phyloP scores from a whole-genome alignment of 768 basidiomycete species.

The Boletus tomentosulus region DNA sequence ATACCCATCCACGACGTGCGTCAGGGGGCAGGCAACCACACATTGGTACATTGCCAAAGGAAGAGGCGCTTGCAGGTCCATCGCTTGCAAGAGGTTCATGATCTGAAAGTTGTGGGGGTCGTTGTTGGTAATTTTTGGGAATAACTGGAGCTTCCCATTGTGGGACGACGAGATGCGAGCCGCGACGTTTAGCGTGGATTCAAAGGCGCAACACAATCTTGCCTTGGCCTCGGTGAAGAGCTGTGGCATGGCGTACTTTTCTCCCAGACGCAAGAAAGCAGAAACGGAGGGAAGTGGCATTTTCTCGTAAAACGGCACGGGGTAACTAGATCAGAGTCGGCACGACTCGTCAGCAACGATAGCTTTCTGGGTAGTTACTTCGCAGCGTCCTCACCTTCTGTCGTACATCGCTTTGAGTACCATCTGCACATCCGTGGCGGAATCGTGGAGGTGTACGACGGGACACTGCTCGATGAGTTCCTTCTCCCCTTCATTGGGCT shows the following conservation, averaged over 20 bases:
- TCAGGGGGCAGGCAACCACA: not conserved
- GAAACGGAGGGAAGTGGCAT: not conserved
- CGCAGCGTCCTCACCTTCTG: not conserved
- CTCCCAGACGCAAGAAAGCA: constrained; percentile 13
- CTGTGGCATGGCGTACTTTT: constrained; percentile 14
- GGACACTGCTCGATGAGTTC: constrained; percentile 20
- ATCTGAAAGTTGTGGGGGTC: constrained; percentile 17
- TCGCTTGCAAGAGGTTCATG: constrained; percentile 12
- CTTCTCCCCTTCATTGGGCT: constrained; percentile 1
- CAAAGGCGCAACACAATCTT: not conserved
- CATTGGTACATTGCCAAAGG: constrained; percentile 9
- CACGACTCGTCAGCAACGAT: not conserved
- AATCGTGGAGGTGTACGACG: constrained; percentile 15
- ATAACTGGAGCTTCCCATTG: not conserved
- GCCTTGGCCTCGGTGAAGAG: constrained; percentile 9
- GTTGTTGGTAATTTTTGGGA: not conserved
- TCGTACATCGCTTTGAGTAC: constrained; percentile 21
- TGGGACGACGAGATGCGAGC: not conserved
- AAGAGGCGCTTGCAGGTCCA: constrained; percentile 1
- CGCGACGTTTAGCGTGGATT: not conserved
- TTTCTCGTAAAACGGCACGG: not conserved
- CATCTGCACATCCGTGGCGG: constrained; percentile 7
- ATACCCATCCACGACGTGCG: constrained; percentile 1
- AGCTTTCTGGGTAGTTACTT: not conserved
- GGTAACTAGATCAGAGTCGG: not conserved